phyloP scores from a whole-genome alignment of 1,284 basidiomycete species.

The Flammula alnicola region DNA sequence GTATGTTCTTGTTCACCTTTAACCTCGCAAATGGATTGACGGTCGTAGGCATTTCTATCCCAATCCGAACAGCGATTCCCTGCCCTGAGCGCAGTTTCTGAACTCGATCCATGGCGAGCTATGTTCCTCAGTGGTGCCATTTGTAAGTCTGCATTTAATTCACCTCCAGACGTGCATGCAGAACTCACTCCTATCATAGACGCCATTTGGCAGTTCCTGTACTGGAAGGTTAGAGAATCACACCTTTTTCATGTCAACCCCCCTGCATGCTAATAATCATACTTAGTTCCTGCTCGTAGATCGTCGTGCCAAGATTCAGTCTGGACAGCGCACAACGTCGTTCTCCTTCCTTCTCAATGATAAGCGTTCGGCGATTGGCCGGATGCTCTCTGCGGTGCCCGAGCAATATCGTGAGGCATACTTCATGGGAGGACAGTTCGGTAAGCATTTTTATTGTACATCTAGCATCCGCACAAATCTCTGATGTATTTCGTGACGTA shows the following conservation, averaged over 20 bases:
- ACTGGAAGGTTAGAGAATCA: slow-evolving; percentile 76
- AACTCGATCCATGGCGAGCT: slow-evolving; percentile 65
- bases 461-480: not conserved
- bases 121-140: slow-evolving; percentile 73
- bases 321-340: slow-evolving; percentile 85
- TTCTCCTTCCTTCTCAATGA: slow-evolving; percentile 87
- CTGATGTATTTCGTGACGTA: slow-evolving; percentile 32
- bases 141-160: slow-evolving; percentile 52
- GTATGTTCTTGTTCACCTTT: slow-evolving; percentile 40
- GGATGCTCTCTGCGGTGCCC: slow-evolving; percentile 62
- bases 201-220: slow-evolving; percentile 85
- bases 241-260: not conserved
- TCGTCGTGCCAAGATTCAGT: slow-evolving; percentile 83
- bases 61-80: slow-evolving; percentile 77
- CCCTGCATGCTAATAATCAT: not conserved
- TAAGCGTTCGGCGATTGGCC: slow-evolving; percentile 83
- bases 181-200: slow-evolving; percentile 50
- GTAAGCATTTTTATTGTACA: slow-evolving; percentile 47
- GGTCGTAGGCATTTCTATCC: slow-evolving; percentile 80
- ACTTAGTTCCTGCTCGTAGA: slow-evolving; percentile 83
- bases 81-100: slow-evolving; percentile 68
- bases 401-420: slow-evolving; percentile 67
- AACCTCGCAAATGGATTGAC: slow-evolving; percentile 13
- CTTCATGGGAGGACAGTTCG: slow-evolving; percentile 87
- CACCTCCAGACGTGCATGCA: slow-evolving; percentile 16